Percentiles rank a stretch among this genome's conserved stretches.
These are phyloP conservation scores for Sphaerobolus stellatus DNA, from an alignment of 1,284 basidiomycete genomes.

Conservation along the genomic window DNA sequence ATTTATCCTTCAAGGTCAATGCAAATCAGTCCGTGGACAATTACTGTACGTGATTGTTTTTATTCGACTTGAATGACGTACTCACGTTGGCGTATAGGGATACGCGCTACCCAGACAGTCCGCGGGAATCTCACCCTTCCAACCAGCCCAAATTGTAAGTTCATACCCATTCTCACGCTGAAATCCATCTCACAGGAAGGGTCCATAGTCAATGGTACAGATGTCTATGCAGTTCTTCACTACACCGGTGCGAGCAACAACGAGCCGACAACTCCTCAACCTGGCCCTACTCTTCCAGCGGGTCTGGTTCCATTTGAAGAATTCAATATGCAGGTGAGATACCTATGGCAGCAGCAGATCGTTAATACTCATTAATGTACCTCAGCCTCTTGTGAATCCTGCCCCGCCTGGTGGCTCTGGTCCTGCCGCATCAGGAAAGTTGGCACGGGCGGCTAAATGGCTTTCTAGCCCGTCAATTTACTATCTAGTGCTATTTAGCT, in stretches of 20 bases:
- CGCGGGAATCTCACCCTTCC: constrained; percentile 13
- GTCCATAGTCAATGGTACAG: constrained; percentile 5
- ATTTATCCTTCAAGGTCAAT: not conserved
- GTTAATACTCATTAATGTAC: too few species aligned
- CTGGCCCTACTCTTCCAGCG: not conserved
- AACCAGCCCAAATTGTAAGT: constrained; percentile 14
- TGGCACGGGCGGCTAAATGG: too few species aligned
- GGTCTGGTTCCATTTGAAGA: not conserved
- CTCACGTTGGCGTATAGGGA: constrained; percentile 13
- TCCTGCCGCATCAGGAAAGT: too few species aligned
- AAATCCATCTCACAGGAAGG: not conserved
- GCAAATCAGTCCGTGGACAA: constrained; percentile 1
- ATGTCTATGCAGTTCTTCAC: constrained; percentile 48
- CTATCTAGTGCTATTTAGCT: too few species aligned
- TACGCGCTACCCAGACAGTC: constrained; percentile 14
- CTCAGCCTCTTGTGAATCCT: not conserved
- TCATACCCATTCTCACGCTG: not conserved
- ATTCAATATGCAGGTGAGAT: constrained; percentile 5
- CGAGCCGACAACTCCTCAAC: constrained; percentile 44
- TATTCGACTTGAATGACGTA: not conserved
- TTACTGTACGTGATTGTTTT: not conserved
- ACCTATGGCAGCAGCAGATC: too few species aligned
- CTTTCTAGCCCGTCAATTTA: too few species aligned
- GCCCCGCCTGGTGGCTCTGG: not conserved
- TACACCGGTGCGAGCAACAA: constrained; percentile 44